phyloP scores from a whole-genome alignment of 495 filamentous ascomycete species.

The Pyrenula aspistea region DNA sequence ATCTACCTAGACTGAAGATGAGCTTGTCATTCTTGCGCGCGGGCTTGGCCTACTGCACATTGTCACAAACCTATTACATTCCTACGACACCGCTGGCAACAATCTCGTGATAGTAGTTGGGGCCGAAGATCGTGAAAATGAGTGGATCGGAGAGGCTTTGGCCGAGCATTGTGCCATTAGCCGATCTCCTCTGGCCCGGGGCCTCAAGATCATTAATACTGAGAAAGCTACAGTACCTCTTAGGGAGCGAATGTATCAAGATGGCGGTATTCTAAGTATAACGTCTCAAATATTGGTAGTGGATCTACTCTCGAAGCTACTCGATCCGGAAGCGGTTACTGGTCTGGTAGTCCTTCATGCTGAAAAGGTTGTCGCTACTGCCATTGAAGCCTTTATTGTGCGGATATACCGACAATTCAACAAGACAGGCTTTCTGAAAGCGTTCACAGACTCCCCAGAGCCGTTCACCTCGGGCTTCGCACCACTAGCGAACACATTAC shows the following conservation, averaged over 20 bases:
- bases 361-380: slow-evolving; percentile 75
- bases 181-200: slow-evolving; percentile 61
- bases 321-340: slow-evolving; percentile 76
- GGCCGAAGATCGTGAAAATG: slow-evolving; percentile 86
- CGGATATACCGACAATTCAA: slow-evolving; percentile 91
- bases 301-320: slow-evolving; percentile 69
- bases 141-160: slow-evolving; percentile 80
- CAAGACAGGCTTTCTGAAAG: slow-evolving; percentile 85
- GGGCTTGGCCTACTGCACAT: slow-evolving; percentile 85
- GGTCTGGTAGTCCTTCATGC: slow-evolving; percentile 84
- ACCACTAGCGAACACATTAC: slow-evolving; percentile 81
- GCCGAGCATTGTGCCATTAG: slow-evolving; percentile 89
- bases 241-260: slow-evolving; percentile 78
- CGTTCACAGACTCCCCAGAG: slow-evolving; percentile 90
- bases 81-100: slow-evolving; percentile 90
- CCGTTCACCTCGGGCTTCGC: slow-evolving; percentile 84
- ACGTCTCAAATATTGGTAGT: slow-evolving; percentile 92
- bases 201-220: slow-evolving; percentile 85
- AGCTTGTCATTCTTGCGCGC: slow-evolving; percentile 79
- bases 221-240: slow-evolving; percentile 78
- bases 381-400: slow-evolving; percentile 87
- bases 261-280: slow-evolving; percentile 89
- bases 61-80: slow-evolving; percentile 87
- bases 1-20: slow-evolving; percentile 53
- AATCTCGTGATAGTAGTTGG: slow-evolving; percentile 82